Evolutionary conservation across 2,329 filamentous ascomycete genomes (phyloP).

Genomic region (Paracorniculantispora psalliotae): DNA sequence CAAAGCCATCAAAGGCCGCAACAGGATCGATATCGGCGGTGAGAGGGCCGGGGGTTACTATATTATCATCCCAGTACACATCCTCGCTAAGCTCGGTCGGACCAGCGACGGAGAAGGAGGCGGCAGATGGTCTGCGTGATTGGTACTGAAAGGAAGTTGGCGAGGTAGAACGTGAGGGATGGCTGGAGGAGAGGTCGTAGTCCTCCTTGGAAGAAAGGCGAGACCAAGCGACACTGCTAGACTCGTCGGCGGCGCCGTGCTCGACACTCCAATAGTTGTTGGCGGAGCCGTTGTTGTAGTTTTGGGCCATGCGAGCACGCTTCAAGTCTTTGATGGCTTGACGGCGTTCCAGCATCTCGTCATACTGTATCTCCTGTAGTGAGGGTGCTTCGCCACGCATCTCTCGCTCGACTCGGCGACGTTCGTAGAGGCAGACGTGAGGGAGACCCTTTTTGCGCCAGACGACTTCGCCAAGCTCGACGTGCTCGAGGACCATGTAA

Average conservation of each 20-base stretch:
- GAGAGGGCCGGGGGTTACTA: constrained; percentile 48
- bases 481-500: constrained; percentile 94
- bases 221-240: constrained; percentile 35
- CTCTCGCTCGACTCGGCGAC: constrained; percentile 71
- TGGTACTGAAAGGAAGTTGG: constrained; percentile 41
- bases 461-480: constrained; percentile 87
- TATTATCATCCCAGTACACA: constrained; percentile 43
- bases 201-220: constrained; percentile 40
- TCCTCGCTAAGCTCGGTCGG: constrained; percentile 33
- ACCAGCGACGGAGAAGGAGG: constrained; percentile 22
- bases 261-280: constrained; percentile 81
- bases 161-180: constrained; percentile 34
- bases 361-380: constrained; percentile 56
- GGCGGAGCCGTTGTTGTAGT: constrained; percentile 44
- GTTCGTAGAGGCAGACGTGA: constrained; percentile 79
- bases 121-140: constrained; percentile 43
- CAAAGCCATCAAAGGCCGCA: constrained; percentile 61
- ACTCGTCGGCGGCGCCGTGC: constrained; percentile 59
- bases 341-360: constrained; percentile 54
- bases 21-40: constrained; percentile 48
- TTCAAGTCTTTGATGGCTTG: constrained; percentile 54
- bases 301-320: constrained; percentile 45
- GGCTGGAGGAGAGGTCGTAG: constrained; percentile 31
- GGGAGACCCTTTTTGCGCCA: constrained; percentile 88
- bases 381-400: constrained; percentile 55